Evolutionary conservation across 371 early-diverging fungal species (phyloP), one percentile per base, ranked within the genome.

Genomic region (Nematocida sp.): DNA sequence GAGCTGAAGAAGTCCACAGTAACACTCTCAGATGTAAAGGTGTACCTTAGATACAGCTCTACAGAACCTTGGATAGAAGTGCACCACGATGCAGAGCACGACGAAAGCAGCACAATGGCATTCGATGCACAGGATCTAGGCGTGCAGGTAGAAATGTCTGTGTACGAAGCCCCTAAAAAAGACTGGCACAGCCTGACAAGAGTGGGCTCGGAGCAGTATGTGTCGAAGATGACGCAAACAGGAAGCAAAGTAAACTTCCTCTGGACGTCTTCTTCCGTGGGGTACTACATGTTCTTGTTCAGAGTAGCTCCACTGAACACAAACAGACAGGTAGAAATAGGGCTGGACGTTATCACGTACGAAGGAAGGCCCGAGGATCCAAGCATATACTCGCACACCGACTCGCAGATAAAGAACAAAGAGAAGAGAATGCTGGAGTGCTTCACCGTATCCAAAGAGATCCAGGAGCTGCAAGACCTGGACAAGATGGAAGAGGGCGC

Each of bases 301-400:
- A 57, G 70, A 43, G 38, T 77, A 21, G 51, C 60, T 31, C 38
- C 23, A 19, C 67, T 64, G 31, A 36, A 34, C 25, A 3, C 7
- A 5, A 2, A 63, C 25, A 40, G 34, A 38, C n/a, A 37, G 19
- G 63, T 57, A 29, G 52, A 74, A 36, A 38, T 60, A 21, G 81
- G 75, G 1, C 49, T 78, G 27, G 67, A 74, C 37, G 51, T 78
- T 27, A 38, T 56, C 15, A 76, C 74, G 19, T 80, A 66, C 45
- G 78, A 76, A 45, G 81, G 81, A 7, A 57, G 67, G 1, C 66
- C 78, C 11, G 51, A 78, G 36, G 77, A 70, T 31, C 74, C 78
- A 11, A 67, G 70, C 36, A 78, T 80, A 34, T 63, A 76, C 34
- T 80, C 81, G 1, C 70, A 76, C 36, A 65, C 78, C 19, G 81